Base-by-base conservation (phyloP, 83 land plant genomes). In the Isoetes engelmannii region DNA sequence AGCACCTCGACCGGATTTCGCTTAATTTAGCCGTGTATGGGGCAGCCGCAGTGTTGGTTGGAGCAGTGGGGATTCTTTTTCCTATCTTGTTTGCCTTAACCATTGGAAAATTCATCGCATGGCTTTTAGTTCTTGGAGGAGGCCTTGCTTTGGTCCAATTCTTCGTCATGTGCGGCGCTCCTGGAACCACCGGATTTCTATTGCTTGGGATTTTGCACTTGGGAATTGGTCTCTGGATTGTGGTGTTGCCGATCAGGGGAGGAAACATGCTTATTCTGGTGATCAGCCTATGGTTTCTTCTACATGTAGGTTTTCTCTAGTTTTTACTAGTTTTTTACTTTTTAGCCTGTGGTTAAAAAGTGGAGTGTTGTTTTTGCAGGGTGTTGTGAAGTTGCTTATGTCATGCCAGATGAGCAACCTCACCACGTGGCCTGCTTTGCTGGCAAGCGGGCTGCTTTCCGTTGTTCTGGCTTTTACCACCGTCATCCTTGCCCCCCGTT, bases 141-240 rank as follows among this genome's bases (percentile, higher is more conserved):
- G 47, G 15, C 45, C 12, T 64, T 44, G 44, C 67, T 8, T 12
- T 64, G 9, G 13, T 45, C 15, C 67, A 64, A 41, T 64, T 64
- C 67, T 64, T 64, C 47, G 13, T 64, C 17, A 64, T 64, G 67
- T 64, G 67, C 47, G 67, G 67, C 0, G 67, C 67, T 9, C 67
- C 67, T 64, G 67, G 67, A 15, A 64, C 67, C 45, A 64, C 47
- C 47, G 41, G 47, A 37, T 64, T 64, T 44, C 17, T 64, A 0
- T 44, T 64, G 3, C 67, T 64, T 21, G 67, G 67, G 2, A 41
- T 41, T 41, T 44, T 64, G 12, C 47, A 64, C 45, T 7, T 64
- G 49, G 12, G n/a, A 18, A 10, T 64, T 44, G 67, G 67, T 9
- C 67, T 64, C 1, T 41, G 18, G 47, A 64, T 64, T 12, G 1